Evolutionary conservation across 768 basidiomycete genomes (phyloP).

Genomic region (Solioccasus polychromus): DNA sequence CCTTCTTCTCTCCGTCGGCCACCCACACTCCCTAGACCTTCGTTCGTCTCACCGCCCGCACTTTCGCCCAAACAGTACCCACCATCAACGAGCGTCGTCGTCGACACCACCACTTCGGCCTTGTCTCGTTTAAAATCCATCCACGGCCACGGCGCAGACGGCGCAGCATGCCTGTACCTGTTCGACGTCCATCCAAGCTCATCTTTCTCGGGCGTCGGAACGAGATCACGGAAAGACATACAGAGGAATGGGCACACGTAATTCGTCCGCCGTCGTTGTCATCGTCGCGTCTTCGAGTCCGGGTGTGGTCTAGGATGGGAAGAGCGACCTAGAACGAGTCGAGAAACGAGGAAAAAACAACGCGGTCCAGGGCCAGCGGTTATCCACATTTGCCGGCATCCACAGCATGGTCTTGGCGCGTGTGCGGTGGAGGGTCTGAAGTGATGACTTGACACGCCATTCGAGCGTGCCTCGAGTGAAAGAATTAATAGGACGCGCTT

Average conservation of each 20-base stretch:
- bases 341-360: not conserved
- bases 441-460: too few relatives aligned
- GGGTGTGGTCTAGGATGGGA: too few relatives aligned
- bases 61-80: too few relatives aligned
- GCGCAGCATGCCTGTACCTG: conserved; percentile 39
- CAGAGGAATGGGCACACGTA: conserved; percentile 1
- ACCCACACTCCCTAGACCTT: too few relatives aligned
- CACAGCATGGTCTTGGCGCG: too few relatives aligned
- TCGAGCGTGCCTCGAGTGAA: too few relatives aligned
- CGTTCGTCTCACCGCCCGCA: too few relatives aligned
- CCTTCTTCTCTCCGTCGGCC: too few relatives aligned
- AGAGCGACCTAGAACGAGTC: too few relatives aligned
- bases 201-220: too few relatives aligned
- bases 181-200: too few relatives aligned
- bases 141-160: conserved; percentile 43
- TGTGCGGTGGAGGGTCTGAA: not conserved
- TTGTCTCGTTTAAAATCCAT: conserved; percentile 32
- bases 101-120: conserved; percentile 19
- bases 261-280: not conserved
- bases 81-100: conserved; percentile 1
- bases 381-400: not conserved
- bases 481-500: too few relatives aligned
- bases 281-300: not conserved
- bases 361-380: not conserved
- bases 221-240: not conserved